Evolutionary conservation across 805 yeast species (phyloP).

Genomic region (Priceomyces haplophilus): DNA sequence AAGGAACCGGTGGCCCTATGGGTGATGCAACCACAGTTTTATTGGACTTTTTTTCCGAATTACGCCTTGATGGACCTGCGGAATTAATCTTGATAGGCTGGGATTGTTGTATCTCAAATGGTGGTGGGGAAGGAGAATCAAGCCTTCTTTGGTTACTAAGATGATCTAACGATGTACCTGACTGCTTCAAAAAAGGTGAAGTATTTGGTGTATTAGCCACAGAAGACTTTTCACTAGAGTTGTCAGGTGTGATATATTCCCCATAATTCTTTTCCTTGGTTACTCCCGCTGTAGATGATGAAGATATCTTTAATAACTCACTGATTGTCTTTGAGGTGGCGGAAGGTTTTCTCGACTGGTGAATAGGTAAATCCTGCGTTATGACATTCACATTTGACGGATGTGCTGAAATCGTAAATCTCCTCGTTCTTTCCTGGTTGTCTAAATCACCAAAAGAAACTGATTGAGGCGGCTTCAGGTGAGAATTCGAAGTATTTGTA

Average conservation of each 20-base stretch:
- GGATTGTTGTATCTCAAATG: conserved; percentile 7
- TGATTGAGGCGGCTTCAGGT: conserved; percentile 11
- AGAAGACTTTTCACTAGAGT: conserved; percentile 11
- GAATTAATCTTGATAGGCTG: conserved; percentile 21
- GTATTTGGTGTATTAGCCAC: conserved; percentile 7
- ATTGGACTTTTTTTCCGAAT: conserved; percentile 33
- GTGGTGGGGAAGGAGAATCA: conserved; percentile 5
- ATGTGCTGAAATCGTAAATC: conserved; percentile 44
- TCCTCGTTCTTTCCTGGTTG: conserved; percentile 32
- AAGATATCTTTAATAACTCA: conserved; percentile 8
- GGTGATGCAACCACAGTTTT: conserved; percentile 57
- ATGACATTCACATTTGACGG: conserved; percentile 34
- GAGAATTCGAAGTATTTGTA: not conserved
- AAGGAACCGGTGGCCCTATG: conserved; percentile 67
- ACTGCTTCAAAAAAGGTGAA: conserved; percentile 18
- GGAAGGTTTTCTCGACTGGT: conserved; percentile 8
- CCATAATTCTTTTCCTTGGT: not conserved
- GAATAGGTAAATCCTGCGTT: conserved; percentile 7
- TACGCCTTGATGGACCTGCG: conserved; percentile 16
- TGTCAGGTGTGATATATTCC: conserved; percentile 4
- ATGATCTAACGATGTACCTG: conserved; percentile 4
- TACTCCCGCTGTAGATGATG: not conserved
- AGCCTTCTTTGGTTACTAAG: not conserved
- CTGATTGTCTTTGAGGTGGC: conserved; percentile 7
- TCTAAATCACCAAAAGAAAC: conserved; percentile 39